Evolutionary conservation across 495 filamentous ascomycete genomes (phyloP), one percentile per base, ranked within the genome.

Genomic region (Rostrohypoxylon terebratum): DNA sequence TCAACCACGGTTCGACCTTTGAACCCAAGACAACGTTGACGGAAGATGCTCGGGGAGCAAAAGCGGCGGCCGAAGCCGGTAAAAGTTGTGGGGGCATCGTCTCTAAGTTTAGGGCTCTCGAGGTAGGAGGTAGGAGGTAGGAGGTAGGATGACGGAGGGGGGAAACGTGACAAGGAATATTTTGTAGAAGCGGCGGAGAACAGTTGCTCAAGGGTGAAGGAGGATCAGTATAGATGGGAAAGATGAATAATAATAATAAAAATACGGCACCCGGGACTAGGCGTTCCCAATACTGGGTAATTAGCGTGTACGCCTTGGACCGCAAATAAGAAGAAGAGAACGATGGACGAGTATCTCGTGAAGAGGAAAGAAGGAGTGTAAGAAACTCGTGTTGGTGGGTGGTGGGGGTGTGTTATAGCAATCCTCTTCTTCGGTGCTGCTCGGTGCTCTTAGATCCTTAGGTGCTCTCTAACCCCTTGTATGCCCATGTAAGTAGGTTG

Each of bases 1-100:
- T 99, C 81, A 99, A 87, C 95, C 96, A 99, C 62, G 94, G 93
- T 84, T 97, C 96, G 74, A 98, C 93, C 85, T 94, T 97, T 75
- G 90, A 91, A 75, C 91, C 93, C 73, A 99, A 86, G 72, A 99
- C 96, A 71, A 99, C 91, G 78, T 94, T 99, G 68, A 95, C 94
- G n/a, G 94, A 91, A 2, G 93, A 92, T 45, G 86, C 86, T 69
- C 96, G 89, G 69, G 96, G 94, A 72, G 96, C 96, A 85, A 98
- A 99, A 73, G 96, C 95, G 66, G 94, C 94, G 47, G 96, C 96
- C 63, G 96, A 98, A 71, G 95, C 94, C 25, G 96, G 96, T 73
- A 99, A 84, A 80, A 99, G 87, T 86, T 93, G 88, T 65, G 91
- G 90, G 79, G 94, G 93, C 96, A 99, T 99, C 81, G 79, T 89